Conservation (phyloP, 345 rosid species). For the Raphanus sativus region DNA sequence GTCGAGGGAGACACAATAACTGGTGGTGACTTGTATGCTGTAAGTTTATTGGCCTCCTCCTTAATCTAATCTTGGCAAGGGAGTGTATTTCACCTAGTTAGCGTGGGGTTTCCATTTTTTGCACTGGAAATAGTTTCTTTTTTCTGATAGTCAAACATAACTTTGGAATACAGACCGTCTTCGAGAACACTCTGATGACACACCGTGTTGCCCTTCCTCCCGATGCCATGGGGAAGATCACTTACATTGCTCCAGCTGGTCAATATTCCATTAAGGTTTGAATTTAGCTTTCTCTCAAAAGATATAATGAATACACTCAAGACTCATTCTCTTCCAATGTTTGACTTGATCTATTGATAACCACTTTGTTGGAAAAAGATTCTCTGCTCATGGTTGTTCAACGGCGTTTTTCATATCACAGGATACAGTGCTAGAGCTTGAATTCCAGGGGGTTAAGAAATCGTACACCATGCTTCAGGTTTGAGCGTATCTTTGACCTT, state of each 20-base stretch:
- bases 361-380: neutral
- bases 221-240: slow-evolving; percentile 93
- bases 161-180: slow-evolving; percentile 67
- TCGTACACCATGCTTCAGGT: slow-evolving; percentile 99
- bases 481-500: slow-evolving; percentile 19
- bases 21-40: slow-evolving; percentile 98
- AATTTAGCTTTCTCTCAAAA: slow-evolving; percentile 5
- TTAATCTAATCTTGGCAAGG: slow-evolving; percentile 14
- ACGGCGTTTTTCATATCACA: slow-evolving; percentile 33
- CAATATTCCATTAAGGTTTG: slow-evolving; percentile 94
- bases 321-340: neutral
- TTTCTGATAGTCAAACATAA: slow-evolving; percentile 24
- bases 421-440: slow-evolving; percentile 98
- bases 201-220: slow-evolving; percentile 94
- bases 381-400: slow-evolving; percentile 12
- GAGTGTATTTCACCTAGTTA: slow-evolving; percentile 7
- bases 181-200: slow-evolving; percentile 89
- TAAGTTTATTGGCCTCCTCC: slow-evolving; percentile 49
- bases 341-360: slow-evolving; percentile 6
- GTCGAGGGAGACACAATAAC: slow-evolving; percentile 96
- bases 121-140: neutral
- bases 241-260: slow-evolving; percentile 95
- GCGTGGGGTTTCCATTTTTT: slow-evolving; percentile 9
- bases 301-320: neutral
- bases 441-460: slow-evolving; percentile 96